Evolutionary conservation across 768 basidiomycete species (phyloP).

Genomic region (Rhodotorula babjevae): DNA sequence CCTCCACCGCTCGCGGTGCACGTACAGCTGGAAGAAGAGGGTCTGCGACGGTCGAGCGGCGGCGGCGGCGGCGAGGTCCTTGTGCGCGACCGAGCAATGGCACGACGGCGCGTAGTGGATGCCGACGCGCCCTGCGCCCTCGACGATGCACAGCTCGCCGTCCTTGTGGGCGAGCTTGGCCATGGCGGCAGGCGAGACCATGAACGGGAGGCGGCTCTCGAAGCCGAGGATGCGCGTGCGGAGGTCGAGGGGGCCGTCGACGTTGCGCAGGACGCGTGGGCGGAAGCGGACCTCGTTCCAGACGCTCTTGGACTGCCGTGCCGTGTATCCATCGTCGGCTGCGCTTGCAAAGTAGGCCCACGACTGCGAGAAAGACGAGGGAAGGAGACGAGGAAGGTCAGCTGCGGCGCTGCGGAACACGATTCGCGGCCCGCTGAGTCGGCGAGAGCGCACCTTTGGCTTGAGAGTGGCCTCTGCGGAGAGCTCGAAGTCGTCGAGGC

Average conservation of each 20-base stretch:
- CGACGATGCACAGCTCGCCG: slow-evolving; percentile 19
- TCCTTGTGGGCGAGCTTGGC: slow-evolving; percentile 20
- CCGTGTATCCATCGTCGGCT: slow-evolving; percentile 23
- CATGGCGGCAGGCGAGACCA: slow-evolving; percentile 47
- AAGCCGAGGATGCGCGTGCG: slow-evolving; percentile 44
- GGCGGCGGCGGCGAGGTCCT: slow-evolving; percentile 2
- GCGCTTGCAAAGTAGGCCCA: slow-evolving; percentile 25
- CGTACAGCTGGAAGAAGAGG: slow-evolving; percentile 37
- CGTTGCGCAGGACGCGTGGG: slow-evolving; percentile 41
- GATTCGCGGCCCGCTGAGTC: too few relatives aligned
- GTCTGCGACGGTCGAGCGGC: not conserved
- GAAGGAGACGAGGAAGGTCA: not conserved
- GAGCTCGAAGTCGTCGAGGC: slow-evolving; percentile 7
- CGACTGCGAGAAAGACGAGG: not conserved
- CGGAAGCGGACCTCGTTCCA: slow-evolving; percentile 11
- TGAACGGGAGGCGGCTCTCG: slow-evolving; percentile 44
- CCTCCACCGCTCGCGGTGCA: slow-evolving; percentile 28
- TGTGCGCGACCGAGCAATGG: slow-evolving; percentile 23
- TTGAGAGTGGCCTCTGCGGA: slow-evolving; percentile 14
- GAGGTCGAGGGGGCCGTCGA: slow-evolving; percentile 43
- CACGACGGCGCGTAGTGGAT: slow-evolving; percentile 13
- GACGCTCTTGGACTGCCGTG: not conserved
- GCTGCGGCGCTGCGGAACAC: not conserved
- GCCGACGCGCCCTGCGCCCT: slow-evolving; percentile 2
- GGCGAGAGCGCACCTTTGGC: not conserved